Evolutionary conservation across 306 rosid species (phyloP), one percentile per base, ranked within the genome.

Genomic region (Cucumis melo): DNA sequence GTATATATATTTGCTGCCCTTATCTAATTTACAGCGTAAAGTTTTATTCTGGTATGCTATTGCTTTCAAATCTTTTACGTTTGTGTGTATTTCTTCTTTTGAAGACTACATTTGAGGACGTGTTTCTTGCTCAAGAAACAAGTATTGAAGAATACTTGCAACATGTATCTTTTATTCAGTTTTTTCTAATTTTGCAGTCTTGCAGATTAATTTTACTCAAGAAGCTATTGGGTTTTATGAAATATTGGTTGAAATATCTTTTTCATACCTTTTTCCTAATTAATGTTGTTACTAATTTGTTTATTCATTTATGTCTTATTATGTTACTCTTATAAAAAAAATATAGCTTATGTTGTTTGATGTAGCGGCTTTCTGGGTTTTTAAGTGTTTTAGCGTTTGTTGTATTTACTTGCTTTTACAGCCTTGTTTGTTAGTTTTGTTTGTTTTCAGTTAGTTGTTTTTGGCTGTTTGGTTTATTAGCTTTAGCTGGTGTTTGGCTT

Each of bases 21-120:
- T 36, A 42, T n/a, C 10, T 41, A 54, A 34, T 53, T 29, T 32
- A 74, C 53, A 24, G 9, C 12, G 27, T 5, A 20, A 73, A 66
- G 7, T 74, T 57, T 36, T 71, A 54, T 63, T 11, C 21, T 75
- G 36, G 65, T 63, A 20, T 44, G 36, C 34, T 55, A 14, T 85
- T 81, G 74, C 84, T 83, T 56, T 80, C 78, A 71, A 39, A 67
- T 77, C 34, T 59, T 70, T 34, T 77, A 36, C 5, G 77, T 24
- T 19, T 29, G 46, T 72, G 29, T 80, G 55, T 38, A 1, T 53
- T 78, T 73, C 54, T 71, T 79, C 60, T 72, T 34, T 77, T 73
- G 73, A 81, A 94, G 99, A 92, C 99, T 81, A 92, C 99, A 76
- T 92, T 90, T 84, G 99, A 94, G 85, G 99, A 94, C 81, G 97